Base-by-base conservation (phyloP, 2,329 filamentous ascomycete species). In the Xylariaceae sp. region DNA sequence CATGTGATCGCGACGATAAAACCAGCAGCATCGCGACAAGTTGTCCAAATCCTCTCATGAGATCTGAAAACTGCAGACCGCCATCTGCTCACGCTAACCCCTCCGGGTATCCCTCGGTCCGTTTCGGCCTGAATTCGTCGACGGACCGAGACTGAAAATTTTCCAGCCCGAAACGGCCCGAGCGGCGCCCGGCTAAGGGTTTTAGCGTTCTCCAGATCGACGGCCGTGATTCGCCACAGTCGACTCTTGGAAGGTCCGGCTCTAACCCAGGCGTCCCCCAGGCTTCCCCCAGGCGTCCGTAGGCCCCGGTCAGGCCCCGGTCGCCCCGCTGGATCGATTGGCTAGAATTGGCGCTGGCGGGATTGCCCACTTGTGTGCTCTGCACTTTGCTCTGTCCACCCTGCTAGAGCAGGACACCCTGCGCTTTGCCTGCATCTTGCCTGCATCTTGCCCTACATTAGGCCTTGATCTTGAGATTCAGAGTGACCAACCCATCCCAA, bases 401-500 rank as follows among this genome's bases (percentile, higher is more conserved):
- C 23, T 30, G 23, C 23, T 30, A 30, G 23, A 30, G 23, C 23
- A 30, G 23, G 23, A 30, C 23, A 30, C 23, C 23, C 23, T 30
- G 23, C 23, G 23, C 23, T 30, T 30, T 30, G 23, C 3, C 23
- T 30, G 23, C 23, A 30, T 30, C 23, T 30, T 30, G 23, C 23
- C 23, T 30, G 23, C 23, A 30, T 30, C 23, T 30, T 30, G 23
- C 23, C 23, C 23, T 68, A 60, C 51, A 56, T 58, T 65, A 54
- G 55, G 53, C 56, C 56, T 62, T 45, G 45, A 47, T 57, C 51
- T 58, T 34, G 57, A 52, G 64, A 61, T 65, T 65, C 65, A 62
- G 70, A 65, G 66, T 65, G 70, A 30, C 23, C 23, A 30, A 30
- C 23, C 23, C 23, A 4, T 71, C 71, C 71, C 71, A 72, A 68